phyloP scores from a whole-genome alignment of 208 protist species.

The Kentomonas sorsogonicus region DNA sequence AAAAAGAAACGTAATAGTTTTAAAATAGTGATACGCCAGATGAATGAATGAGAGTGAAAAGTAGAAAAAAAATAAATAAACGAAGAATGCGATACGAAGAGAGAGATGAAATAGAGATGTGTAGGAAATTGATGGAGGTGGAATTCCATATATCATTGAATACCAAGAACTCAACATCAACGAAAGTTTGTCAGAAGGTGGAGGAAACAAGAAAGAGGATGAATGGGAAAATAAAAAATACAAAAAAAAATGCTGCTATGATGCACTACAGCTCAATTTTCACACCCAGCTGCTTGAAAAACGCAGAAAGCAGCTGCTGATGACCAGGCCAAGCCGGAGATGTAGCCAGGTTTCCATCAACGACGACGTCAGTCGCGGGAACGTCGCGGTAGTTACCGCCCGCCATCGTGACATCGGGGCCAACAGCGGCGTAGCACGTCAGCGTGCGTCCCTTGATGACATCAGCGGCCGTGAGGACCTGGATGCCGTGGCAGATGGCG shows the following conservation, averaged over 20 bases:
- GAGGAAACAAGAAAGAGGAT: slow-evolving; percentile 9
- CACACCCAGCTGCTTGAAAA: slow-evolving; percentile 21
- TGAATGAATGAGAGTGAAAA: background rate
- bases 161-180: slow-evolving; percentile 4
- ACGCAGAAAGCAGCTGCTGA: slow-evolving; percentile 16
- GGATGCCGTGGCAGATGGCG: slow-evolving; percentile 28
- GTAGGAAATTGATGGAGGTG: background rate
- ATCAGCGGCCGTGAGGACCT: slow-evolving; percentile 24
- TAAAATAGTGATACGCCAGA: background rate
- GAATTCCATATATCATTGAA: background rate
- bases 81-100: slow-evolving; percentile 1
- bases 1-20: too few relatives aligned
- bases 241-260: slow-evolving; percentile 4
- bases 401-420: slow-evolving; percentile 18
- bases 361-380: slow-evolving; percentile 25
- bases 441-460: slow-evolving; percentile 20
- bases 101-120: slow-evolving; percentile 1
- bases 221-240: slow-evolving; percentile 7
- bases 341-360: slow-evolving; percentile 27
- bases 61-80: slow-evolving; percentile 6
- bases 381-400: slow-evolving; percentile 28
- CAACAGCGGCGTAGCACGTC: slow-evolving; percentile 32
- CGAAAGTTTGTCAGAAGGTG: slow-evolving; percentile 8
- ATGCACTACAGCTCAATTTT: slow-evolving; percentile 16
- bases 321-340: slow-evolving; percentile 28